These are phyloP conservation scores for Aspergillus asperescens DNA, from an alignment of 495 filamentous ascomycete genomes.

Conservation along the genomic window DNA sequence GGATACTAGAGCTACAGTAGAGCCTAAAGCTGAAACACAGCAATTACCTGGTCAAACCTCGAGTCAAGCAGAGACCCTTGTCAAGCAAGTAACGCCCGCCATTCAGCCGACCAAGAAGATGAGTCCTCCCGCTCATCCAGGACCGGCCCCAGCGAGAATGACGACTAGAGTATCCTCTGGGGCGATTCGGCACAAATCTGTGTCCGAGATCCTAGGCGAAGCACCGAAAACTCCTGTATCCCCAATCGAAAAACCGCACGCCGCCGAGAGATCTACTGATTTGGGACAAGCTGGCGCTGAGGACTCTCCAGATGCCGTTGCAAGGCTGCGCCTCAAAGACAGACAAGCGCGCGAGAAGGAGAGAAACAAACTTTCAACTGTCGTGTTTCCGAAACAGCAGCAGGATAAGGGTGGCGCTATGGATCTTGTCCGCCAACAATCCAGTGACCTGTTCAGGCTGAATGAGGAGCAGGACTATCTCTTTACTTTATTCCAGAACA, in stretches of 20 bases:
- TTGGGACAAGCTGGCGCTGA: constrained; percentile 23
- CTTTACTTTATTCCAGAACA: constrained; percentile 68
- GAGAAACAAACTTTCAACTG: constrained; percentile 64
- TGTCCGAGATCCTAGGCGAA: constrained; percentile 67
- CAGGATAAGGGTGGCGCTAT: constrained; percentile 34
- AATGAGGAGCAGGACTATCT: constrained; percentile 70
- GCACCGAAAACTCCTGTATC: constrained; percentile 42
- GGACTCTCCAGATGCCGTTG: constrained; percentile 40
- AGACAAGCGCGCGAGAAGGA: constrained; percentile 56
- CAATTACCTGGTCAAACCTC: constrained; percentile 7
- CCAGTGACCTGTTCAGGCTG: constrained; percentile 42
- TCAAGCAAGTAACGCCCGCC: constrained; percentile 15
- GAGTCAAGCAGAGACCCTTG: constrained; percentile 9
- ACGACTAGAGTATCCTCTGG: constrained; percentile 61
- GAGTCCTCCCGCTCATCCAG: constrained; percentile 22
- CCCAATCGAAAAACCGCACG: constrained; percentile 28
- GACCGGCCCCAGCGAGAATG: constrained; percentile 48
- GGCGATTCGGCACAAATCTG: constrained; percentile 64
- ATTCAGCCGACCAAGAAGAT: constrained; percentile 14
- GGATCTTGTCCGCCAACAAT: constrained; percentile 38
- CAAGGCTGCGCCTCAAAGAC: constrained; percentile 49
- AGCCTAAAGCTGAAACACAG: constrained; percentile 18
- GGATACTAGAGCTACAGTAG: constrained; percentile 6
- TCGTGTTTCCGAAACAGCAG: constrained; percentile 65
- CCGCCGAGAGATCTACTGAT: constrained; percentile 22